Conservation (phyloP, 257 asterid genomes). For the Salvia rosmarinus region DNA sequence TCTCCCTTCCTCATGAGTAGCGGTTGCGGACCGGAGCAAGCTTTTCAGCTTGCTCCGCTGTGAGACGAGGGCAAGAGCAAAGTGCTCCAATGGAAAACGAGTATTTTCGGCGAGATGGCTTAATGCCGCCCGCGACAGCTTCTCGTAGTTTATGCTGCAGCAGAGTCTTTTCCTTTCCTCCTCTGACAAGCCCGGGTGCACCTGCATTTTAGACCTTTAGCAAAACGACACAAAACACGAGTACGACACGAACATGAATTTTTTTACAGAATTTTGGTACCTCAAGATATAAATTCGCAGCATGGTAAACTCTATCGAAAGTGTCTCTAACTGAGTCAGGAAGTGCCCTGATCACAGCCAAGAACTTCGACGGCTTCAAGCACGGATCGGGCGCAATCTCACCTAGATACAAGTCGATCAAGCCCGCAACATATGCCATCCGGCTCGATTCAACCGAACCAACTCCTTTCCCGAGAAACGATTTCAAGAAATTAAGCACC, state of each 20-base stretch:
- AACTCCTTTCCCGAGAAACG: conserved; percentile 61
- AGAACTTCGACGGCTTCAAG: conserved; percentile 65
- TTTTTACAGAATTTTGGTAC: conserved; percentile 31
- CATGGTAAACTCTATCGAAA: conserved; percentile 60
- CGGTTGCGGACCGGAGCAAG: conserved; percentile 49
- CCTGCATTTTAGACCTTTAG: conserved; percentile 43
- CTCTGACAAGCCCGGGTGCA: conserved; percentile 64
- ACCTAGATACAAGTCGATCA: conserved; percentile 70
- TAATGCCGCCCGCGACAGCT: conserved; percentile 59
- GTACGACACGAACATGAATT: not conserved
- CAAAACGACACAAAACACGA: not conserved
- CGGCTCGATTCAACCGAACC: conserved; percentile 60
- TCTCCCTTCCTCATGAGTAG: conserved; percentile 17
- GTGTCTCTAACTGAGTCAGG: conserved; percentile 79
- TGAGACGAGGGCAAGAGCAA: conserved; percentile 55
- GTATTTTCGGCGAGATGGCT: conserved; percentile 58
- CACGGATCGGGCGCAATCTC: conserved; percentile 91
- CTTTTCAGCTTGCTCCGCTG: conserved; percentile 64
- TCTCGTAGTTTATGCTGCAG: conserved; percentile 61
- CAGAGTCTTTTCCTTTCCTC: conserved; percentile 65
- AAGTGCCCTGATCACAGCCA: conserved; percentile 57
- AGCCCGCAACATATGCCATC: conserved; percentile 55
- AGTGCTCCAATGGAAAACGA: conserved; percentile 64
- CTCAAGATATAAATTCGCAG: conserved; percentile 70
- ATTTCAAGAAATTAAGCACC: conserved; percentile 58